Percentiles rank a stretch among this genome's conserved stretches.
Conservation (phyloP, 352 stramenopile species). For the Aphanomyces invadans region DNA sequence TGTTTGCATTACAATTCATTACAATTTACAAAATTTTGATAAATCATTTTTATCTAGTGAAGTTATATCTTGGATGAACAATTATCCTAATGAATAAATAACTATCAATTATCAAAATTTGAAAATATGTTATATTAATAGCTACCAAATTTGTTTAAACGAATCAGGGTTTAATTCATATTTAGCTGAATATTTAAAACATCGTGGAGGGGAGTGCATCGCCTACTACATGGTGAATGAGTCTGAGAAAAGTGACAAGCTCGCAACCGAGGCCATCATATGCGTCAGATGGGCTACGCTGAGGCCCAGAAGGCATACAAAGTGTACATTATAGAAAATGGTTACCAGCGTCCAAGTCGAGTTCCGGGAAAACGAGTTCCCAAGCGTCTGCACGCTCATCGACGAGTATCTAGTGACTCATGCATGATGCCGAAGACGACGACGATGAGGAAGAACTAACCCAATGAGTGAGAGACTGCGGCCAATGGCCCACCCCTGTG, state of each 20-base stretch:
- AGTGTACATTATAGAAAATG: slow-evolving; percentile 20
- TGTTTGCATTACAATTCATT: no score
- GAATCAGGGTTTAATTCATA: no score
- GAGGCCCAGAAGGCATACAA: slow-evolving; percentile 26
- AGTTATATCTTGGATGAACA: no score
- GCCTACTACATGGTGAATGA: slow-evolving; percentile 29
- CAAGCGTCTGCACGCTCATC: background rate
- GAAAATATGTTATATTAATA: no score
- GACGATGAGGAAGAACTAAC: slow-evolving; percentile 5
- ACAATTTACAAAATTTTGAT: no score
- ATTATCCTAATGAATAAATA: no score
- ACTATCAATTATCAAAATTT: no score
- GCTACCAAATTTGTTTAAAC: no score
- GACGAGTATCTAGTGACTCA: slow-evolving; percentile 2
- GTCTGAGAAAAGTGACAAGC: slow-evolving; percentile 26
- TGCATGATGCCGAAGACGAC: slow-evolving; percentile 7
- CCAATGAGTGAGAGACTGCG: no score
- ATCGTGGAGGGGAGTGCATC: no score
- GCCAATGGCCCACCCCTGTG: background rate
- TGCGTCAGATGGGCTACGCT: slow-evolving; percentile 28
- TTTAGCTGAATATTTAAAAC: no score
- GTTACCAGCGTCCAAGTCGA: slow-evolving; percentile 1
- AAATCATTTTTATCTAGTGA: no score
- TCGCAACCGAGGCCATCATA: slow-evolving; percentile 27
- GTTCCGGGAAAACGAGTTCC: slow-evolving; percentile 14